Evolutionary conservation across 306 rosid genomes (phyloP).

Genomic region (Vigna trinervia): DNA sequence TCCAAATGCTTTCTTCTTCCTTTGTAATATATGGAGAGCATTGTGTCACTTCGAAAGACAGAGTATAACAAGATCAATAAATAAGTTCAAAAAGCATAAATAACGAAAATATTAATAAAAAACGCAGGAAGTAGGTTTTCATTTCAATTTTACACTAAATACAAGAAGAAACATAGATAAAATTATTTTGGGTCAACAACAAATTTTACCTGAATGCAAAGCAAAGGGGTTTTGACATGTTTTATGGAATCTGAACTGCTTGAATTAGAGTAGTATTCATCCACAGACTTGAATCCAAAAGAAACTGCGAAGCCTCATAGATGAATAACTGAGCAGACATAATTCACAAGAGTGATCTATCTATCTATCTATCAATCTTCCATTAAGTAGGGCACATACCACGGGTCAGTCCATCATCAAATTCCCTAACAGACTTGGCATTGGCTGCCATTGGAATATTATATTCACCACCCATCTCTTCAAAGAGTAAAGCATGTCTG

Average conservation of each 20-base stretch:
- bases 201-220: constrained; percentile 86
- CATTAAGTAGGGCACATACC: constrained; percentile 57
- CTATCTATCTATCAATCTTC: constrained; percentile 24
- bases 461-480: constrained; percentile 74
- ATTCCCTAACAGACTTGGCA: constrained; percentile 81
- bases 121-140: background rate
- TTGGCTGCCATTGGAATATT: constrained; percentile 73
- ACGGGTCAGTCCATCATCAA: constrained; percentile 89
- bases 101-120: constrained; percentile 12
- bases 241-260: constrained; percentile 86
- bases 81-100: constrained; percentile 1
- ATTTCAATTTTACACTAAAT: constrained; percentile 21
- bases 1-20: constrained; percentile 15
- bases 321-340: constrained; percentile 37
- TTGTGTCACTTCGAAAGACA: background rate
- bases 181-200: background rate
- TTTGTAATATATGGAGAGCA: background rate
- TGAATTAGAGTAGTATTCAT: constrained; percentile 83
- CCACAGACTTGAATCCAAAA: constrained; percentile 94
- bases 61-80: constrained; percentile 15
- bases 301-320: constrained; percentile 68
- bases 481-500: constrained; percentile 87
- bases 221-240: constrained; percentile 79
- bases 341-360: constrained; percentile 35
- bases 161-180: constrained; percentile 18